Evolutionary conservation across 2,329 filamentous ascomycete species (phyloP).

Genomic region (Xenoacremonium recifei): DNA sequence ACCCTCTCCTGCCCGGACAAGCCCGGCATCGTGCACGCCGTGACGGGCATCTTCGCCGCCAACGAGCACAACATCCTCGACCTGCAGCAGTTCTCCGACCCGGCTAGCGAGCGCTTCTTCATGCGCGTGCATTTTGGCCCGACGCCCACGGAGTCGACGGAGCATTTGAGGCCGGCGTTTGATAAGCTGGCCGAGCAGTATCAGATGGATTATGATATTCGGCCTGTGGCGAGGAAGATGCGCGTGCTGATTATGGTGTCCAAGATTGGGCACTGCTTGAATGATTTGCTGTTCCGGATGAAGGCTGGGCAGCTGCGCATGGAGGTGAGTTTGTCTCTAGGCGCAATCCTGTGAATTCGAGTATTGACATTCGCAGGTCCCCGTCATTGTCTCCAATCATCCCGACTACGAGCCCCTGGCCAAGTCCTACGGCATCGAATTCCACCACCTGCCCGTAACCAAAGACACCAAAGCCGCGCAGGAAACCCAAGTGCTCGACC

Average conservation of each 20-base stretch:
- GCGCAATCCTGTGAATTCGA: not conserved
- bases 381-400: slow-evolving; percentile 81
- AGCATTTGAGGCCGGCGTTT: slow-evolving; percentile 56
- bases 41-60: slow-evolving; percentile 73
- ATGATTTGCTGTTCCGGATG: slow-evolving; percentile 78
- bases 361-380: slow-evolving; percentile 41
- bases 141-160: slow-evolving; percentile 44
- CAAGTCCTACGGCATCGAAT: slow-evolving; percentile 71
- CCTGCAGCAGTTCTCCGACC: slow-evolving; percentile 81
- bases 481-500: slow-evolving; percentile 67
- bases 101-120: slow-evolving; percentile 73
- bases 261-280: slow-evolving; percentile 83
- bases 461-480: slow-evolving; percentile 75
- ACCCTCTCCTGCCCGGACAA: slow-evolving; percentile 83
- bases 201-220: slow-evolving; percentile 69
- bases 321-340: slow-evolving; percentile 39
- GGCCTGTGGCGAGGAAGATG: slow-evolving; percentile 66
- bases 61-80: slow-evolving; percentile 80
- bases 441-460: slow-evolving; percentile 77
- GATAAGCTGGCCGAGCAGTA: slow-evolving; percentile 60
- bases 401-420: slow-evolving; percentile 69
- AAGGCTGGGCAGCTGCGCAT: slow-evolving; percentile 72
- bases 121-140: slow-evolving; percentile 84
- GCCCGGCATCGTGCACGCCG: slow-evolving; percentile 80
- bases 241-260: slow-evolving; percentile 85